Evolutionary conservation across 768 basidiomycete species (phyloP), one percentile per base, ranked within the genome.

Genomic region (Auriscalpium vulgare): DNA sequence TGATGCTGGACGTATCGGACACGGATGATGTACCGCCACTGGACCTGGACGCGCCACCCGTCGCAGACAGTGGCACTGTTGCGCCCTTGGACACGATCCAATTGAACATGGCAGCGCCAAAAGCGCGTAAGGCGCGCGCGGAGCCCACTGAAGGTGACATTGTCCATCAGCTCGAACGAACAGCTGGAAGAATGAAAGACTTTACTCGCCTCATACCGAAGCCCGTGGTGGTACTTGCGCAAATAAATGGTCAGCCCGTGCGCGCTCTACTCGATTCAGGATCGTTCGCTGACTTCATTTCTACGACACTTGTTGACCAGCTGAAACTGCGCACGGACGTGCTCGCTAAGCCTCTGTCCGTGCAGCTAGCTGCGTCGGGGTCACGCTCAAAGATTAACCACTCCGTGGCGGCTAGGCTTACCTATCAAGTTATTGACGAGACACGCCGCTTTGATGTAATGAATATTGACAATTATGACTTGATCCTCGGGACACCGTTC

Each of bases 331-430:
- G 62, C 29, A 55, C 53, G 1, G 55, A 59, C 1, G 56, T 61
- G 13, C 58, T 78, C 1, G 65, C 50, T 0, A 65, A 66, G 29
- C 75, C 71, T 2, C 17, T 78, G 2, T 53, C 66, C 0, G 47
- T 78, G 0, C 72, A 75, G 14, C 59, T 80, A 0, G 77, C 76
- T 0, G 71, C 74, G 0, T 69, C 73, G 37, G 78, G 76, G 0
- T 78, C 76, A 0, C 49, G 69, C 0, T 67, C 73, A 0, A 71
- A 71, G 51, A 63, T 79, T 0, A 76, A 72, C 50, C 65, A 37
- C 23, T 48, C 62, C 0, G 59, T 67, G 0, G 53, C 36, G 4
- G 72, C 62, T 0, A 10, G 61, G 4, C 37, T 78, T 3, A 37
- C 61, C 8, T 78, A 76, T 59, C 71, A 76, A 55, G 21, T 45